Base-by-base conservation (phyloP, 208 protist genomes). In the Blastocrithidia nonstop region DNA sequence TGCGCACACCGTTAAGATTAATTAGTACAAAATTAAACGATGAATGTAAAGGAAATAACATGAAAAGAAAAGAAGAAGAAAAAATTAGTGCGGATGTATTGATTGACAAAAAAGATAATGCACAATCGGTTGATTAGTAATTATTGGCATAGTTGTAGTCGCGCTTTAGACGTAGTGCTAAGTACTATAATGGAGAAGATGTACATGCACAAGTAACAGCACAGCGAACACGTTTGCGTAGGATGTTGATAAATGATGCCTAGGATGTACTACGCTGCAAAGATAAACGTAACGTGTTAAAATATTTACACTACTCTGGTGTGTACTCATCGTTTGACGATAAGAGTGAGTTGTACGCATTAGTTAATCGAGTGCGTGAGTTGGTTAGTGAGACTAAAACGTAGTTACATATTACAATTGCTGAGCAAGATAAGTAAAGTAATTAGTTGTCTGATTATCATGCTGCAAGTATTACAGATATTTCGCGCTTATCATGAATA, bases 221-320 rank as follows among this genome's bases (percentile, higher is more conserved):
- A 22, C 54, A 57, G 7, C 38, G 71, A 26, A 39, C 53, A 39
- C 17, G 58, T 9, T 20, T 56, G 24, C 41, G 61, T 32, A 45
- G 55, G 26, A 58, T 51, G 28, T 43, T 83, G 3, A 69, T 78
- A 20, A 45, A 60, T 6, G 70, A 86, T 23, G 57, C 63, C 0
- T 67, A 86, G 38, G 81, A 90, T 23, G 65, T 90, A 3, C 38
- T 90, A 46, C 54, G 76, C 36, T 63, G 52, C 38, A 45, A 32
- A 29, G 54, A 58, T 4, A 66, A 70, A 16, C 55, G 29, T 17
- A 52, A 70, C 33, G 75, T 64, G 9, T 20, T 55, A 36, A 54
- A 50, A 4, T 89, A 75, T 49, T 37, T 80, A 44, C 27, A 71
- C n/a, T n/a, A n/a, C n/a, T n/a, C n/a, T n/a, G n/a, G n/a, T n/a